These are phyloP conservation scores for Pseudodiploospora longispora DNA, from an alignment of 2,329 filamentous ascomycete species.

Conservation along the genomic window DNA sequence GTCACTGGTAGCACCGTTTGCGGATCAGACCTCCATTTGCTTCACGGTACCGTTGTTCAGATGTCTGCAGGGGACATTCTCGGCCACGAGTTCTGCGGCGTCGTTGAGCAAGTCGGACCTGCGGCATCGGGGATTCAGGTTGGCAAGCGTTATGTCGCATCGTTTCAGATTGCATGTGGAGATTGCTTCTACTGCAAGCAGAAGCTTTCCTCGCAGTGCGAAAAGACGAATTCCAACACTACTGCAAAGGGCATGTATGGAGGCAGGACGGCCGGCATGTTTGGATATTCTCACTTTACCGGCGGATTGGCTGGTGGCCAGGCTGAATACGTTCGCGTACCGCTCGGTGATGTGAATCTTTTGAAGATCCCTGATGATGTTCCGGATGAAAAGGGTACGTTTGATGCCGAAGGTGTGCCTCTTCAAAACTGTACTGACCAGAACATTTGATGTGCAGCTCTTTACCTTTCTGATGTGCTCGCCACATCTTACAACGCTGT, in stretches of 20 bases:
- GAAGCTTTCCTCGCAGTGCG: conserved; percentile 72
- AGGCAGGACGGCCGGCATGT: conserved; percentile 63
- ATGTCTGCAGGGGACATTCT: conserved; percentile 59
- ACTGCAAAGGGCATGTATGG: conserved; percentile 71
- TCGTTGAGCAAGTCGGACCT: conserved; percentile 48
- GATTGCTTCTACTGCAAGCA: conserved; percentile 71
- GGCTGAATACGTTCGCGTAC: conserved; percentile 78
- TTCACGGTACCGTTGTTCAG: conserved; percentile 49
- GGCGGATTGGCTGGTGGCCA: conserved; percentile 84
- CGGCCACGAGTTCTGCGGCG: conserved; percentile 53
- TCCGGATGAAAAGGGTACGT: conserved; percentile 67
- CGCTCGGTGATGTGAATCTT: conserved; percentile 72
- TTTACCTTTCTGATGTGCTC: conserved; percentile 76
- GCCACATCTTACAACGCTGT: conserved; percentile 74
- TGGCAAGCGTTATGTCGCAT: conserved; percentile 69
- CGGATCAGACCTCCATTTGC: conserved; percentile 51
- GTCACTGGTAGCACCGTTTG: conserved; percentile 58
- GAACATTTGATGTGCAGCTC: conserved; percentile 20
- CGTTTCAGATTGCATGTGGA: conserved; percentile 74
- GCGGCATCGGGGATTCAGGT: conserved; percentile 43
- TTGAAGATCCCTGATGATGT: conserved; percentile 70
- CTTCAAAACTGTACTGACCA: too few species aligned
- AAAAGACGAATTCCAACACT: conserved; percentile 68
- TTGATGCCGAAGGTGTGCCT: too few species aligned
- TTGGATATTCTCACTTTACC: conserved; percentile 70